Base-by-base conservation (phyloP, 2,329 filamentous ascomycete species). In the Orbilia brochopaga region DNA sequence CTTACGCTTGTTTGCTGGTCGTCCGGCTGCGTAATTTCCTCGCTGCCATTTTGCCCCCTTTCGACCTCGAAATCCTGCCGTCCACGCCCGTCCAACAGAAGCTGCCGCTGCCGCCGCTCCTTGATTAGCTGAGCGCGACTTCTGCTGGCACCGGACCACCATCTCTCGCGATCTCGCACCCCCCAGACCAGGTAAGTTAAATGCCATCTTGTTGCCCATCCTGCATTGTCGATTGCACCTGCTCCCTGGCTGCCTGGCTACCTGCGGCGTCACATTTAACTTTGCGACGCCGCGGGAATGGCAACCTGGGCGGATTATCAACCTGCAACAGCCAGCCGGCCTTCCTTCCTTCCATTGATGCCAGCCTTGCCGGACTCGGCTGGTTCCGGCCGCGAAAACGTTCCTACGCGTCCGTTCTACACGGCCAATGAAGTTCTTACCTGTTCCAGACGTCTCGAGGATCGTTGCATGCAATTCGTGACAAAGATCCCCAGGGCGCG, bases 21-120 rank as follows among this genome's bases (percentile, higher is more conserved):
- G 52, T 35, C 35, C 52, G 30, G 52, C 30, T 10, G n/a, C n/a
- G 10, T 30, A 35, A 37, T 55, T 40, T 35, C 17, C n/a, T 30
- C 52, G 58, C 35, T 53, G 48, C 58, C 50, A 19, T 62, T 62
- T 54, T 53, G 46, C 57, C 46, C n/a, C 57, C 46, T 61, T 61
- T 62, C 58, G 37, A 42, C 11, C 13, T 42, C 5, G 37, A 42
- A 32, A 42, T 42, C 37, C 37, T 42, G 37, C n/a, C n/a, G n/a
- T n/a, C n/a, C n/a, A n/a, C n/a, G n/a, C 37, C 37, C 27, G 37
- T 42, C 37, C 37, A 42, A 42, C 48, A 44, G 58, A 35, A 30
- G n/a, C 19, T 32, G 27, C 50, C 21, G 17, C 24, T 44, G 32
- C 15, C 17, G 19, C 27, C 17, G 19, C 27, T 44, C 44, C 46